Evolutionary conservation across 1,284 basidiomycete genomes (phyloP).

Genomic region (Fistulina hepatica): DNA sequence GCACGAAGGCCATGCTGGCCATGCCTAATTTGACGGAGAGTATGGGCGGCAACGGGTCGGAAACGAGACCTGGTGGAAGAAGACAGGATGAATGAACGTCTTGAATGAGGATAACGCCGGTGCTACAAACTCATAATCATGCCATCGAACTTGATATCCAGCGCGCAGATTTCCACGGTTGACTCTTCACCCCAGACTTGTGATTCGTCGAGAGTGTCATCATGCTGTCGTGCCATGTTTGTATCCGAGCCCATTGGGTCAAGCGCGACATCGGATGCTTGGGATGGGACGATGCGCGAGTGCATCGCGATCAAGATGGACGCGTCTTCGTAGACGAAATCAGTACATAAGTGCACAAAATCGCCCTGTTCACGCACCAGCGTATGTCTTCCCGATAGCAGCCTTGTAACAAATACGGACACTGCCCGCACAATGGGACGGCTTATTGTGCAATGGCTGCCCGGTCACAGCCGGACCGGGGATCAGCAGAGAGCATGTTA

Average conservation of each 20-base stretch:
- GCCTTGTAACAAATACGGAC: slow-evolving; percentile 44
- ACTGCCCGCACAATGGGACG: slow-evolving; percentile 24
- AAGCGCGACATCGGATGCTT: slow-evolving; percentile 12
- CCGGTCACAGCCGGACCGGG: slow-evolving; percentile 26
- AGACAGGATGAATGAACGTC: slow-evolving; percentile 7
- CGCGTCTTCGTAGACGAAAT: slow-evolving; percentile 31
- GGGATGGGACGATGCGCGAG: slow-evolving; percentile 35
- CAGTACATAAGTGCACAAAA: slow-evolving; percentile 1
- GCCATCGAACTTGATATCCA: slow-evolving; percentile 40
- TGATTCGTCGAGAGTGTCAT: slow-evolving; percentile 34
- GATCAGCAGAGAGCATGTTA: slow-evolving; percentile 39
- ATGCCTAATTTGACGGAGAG: slow-evolving; percentile 18
- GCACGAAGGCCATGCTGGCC: slow-evolving; percentile 16
- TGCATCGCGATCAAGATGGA: slow-evolving; percentile 57
- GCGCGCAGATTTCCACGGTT: slow-evolving; percentile 38
- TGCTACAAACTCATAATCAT: slow-evolving; percentile 4
- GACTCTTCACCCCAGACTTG: slow-evolving; percentile 53
- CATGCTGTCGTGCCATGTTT: slow-evolving; percentile 25
- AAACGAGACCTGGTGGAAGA: slow-evolving; percentile 16
- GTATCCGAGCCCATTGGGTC: slow-evolving; percentile 29
- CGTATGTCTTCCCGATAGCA: slow-evolving; percentile 52
- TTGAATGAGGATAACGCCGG: background rate
- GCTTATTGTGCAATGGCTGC: slow-evolving; percentile 25
- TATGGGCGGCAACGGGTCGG: slow-evolving; percentile 19
- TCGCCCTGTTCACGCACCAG: slow-evolving; percentile 32